Evolutionary conservation across 2,329 filamentous ascomycete species (phyloP).

Genomic region (Calonectria fujianensis): DNA sequence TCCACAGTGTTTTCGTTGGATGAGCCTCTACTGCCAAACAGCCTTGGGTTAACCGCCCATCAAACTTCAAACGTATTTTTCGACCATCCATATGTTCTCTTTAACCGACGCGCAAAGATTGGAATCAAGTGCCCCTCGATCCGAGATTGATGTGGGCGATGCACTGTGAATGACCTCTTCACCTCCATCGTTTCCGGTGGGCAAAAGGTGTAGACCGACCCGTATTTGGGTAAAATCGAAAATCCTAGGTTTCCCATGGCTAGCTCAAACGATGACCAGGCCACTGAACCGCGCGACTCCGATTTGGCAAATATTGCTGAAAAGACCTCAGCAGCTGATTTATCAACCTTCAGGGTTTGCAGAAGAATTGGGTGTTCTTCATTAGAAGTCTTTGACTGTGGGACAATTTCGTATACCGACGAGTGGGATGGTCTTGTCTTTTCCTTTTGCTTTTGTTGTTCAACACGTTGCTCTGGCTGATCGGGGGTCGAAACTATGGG

Average conservation of each 20-base stretch:
- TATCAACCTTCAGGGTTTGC: slow-evolving; percentile 60
- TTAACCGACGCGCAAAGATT: slow-evolving; percentile 57
- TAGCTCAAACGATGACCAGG: slow-evolving; percentile 62
- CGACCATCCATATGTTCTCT: slow-evolving; percentile 61
- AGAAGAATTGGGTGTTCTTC: slow-evolving; percentile 20
- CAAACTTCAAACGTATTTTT: slow-evolving; percentile 59
- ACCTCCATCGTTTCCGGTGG: slow-evolving; percentile 55
- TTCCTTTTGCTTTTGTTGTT: slow-evolving; percentile 63
- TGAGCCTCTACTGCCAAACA: not conserved
- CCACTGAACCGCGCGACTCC: slow-evolving; percentile 56
- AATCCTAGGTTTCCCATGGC: slow-evolving; percentile 66
- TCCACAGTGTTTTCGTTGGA: no score
- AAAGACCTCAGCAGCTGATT: slow-evolving; percentile 63
- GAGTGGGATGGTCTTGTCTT: slow-evolving; percentile 65
- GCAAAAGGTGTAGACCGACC: slow-evolving; percentile 64
- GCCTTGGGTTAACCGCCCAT: no score
- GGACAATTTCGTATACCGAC: slow-evolving; percentile 58
- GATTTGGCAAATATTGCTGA: slow-evolving; percentile 58
- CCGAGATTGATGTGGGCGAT: slow-evolving; percentile 61
- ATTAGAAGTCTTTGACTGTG: not conserved
- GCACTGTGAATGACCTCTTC: slow-evolving; percentile 58
- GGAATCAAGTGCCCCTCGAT: slow-evolving; percentile 59
- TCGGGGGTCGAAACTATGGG: slow-evolving; percentile 45
- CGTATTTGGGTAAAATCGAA: slow-evolving; percentile 62
- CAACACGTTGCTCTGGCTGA: slow-evolving; percentile 51